These are phyloP conservation scores for Teratosphaeriaceae sp. DNA, from an alignment of 2,329 filamentous ascomycete genomes.

Conservation along the genomic window DNA sequence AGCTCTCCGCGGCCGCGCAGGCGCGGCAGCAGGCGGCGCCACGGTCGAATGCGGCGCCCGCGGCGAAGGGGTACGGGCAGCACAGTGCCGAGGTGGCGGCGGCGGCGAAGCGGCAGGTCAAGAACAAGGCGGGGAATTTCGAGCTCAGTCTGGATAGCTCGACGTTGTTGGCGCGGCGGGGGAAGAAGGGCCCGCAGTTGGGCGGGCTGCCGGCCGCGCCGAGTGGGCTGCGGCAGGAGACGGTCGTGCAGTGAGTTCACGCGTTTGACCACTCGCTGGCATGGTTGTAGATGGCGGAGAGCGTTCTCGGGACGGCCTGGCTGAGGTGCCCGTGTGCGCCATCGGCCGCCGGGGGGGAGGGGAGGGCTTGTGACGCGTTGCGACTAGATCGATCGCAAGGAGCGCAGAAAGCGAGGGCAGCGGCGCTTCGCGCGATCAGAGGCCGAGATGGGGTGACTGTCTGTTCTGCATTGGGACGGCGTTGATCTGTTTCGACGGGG, in stretches of 20 bases:
- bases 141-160: constrained; percentile 89
- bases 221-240: constrained; percentile 40
- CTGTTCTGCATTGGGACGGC: too few relatives aligned
- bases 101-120: constrained; percentile 74
- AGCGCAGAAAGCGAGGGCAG: too few relatives aligned
- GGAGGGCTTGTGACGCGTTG: too few relatives aligned
- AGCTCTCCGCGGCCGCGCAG: constrained; percentile 61
- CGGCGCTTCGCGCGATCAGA: too few relatives aligned
- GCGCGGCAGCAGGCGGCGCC: constrained; percentile 46
- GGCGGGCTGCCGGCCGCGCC: constrained; percentile 21
- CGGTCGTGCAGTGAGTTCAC: constrained; percentile 15
- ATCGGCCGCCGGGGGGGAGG: too few relatives aligned
- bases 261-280: too few relatives aligned
- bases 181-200: constrained; percentile 37
- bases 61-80: constrained; percentile 70
- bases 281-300: too few relatives aligned
- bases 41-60: constrained; percentile 45
- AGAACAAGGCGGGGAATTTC: constrained; percentile 68
- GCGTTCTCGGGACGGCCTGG: too few relatives aligned
- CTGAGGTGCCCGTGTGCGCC: too few relatives aligned
- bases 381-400: too few relatives aligned
- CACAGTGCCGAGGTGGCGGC: constrained; percentile 79
- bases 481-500: too few relatives aligned
- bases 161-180: constrained; percentile 71
- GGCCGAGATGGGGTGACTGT: too few relatives aligned